phyloP scores from a whole-genome alignment of 2,329 filamentous ascomycete genomes.

The Scorias spongiosa region DNA sequence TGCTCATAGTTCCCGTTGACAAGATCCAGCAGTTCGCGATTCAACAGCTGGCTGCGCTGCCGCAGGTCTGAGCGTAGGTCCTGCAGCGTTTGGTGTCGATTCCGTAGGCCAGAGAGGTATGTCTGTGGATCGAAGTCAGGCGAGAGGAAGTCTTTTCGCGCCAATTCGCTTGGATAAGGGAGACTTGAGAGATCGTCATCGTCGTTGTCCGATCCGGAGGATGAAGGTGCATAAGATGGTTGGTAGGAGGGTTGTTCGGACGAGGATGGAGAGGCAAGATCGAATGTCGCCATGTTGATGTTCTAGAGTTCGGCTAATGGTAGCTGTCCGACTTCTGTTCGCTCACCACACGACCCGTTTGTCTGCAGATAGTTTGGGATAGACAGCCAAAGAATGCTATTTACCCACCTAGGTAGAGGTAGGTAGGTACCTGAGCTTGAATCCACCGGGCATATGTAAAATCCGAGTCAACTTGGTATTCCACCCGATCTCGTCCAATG shows the following conservation, averaged over 20 bases:
- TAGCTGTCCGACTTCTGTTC: too few species aligned
- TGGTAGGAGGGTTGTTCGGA: constrained; percentile 16
- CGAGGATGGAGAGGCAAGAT: constrained; percentile 5
- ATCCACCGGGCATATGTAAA: too few species aligned
- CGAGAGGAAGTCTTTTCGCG: constrained; percentile 66
- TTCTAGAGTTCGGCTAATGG: too few species aligned
- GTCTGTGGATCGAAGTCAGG: constrained; percentile 61
- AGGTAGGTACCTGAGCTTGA: too few species aligned
- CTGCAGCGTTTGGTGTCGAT: constrained; percentile 90
- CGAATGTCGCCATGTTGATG: not conserved
- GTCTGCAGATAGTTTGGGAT: too few species aligned
- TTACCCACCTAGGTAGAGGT: too few species aligned
- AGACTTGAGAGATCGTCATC: constrained; percentile 52
- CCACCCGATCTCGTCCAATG: too few species aligned
- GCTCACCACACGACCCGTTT: too few species aligned
- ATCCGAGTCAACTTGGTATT: too few species aligned
- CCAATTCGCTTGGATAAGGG: constrained; percentile 75
- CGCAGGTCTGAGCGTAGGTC: constrained; percentile 79
- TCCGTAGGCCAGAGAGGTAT: constrained; percentile 70
- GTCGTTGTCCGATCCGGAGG: constrained; percentile 23
- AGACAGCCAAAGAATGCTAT: too few species aligned
- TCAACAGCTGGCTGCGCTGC: constrained; percentile 62
- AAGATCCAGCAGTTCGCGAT: constrained; percentile 76
- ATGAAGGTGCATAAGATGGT: constrained; percentile 25
- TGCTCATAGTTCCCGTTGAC: constrained; percentile 92